Evolutionary conservation across 2,329 filamentous ascomycete species (phyloP), one percentile per base, ranked within the genome.

Genomic region (Calcarisporium arbuscula): DNA sequence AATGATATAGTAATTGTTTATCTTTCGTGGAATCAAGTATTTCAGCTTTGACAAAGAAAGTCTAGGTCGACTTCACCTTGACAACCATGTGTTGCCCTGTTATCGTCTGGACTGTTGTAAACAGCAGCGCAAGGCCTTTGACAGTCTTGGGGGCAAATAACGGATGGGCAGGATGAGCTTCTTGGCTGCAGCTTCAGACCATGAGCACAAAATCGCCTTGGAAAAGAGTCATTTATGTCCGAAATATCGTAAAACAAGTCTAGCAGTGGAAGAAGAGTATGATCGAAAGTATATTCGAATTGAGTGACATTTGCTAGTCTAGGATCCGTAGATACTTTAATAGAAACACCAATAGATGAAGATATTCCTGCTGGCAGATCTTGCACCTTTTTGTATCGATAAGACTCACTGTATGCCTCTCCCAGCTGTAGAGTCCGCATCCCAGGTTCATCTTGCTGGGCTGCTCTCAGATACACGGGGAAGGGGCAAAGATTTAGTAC

Each of bases 191-290:
- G 27, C 27, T 28, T 15, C n/a, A 14, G 17, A 12, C 27, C 27
- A 28, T 28, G 17, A 9, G n/a, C 9, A 16, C 27, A 28, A 15
- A 28, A 28, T 28, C 17, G 14, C 27, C 27, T 28, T 15, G 9
- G 8, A 28, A 8, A 16, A 8, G 17, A 8, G 14, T 28, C 14
- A 28, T 28, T 28, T 8, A 28, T 28, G 17, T 8, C 27, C 8
- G 14, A 28, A 28, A 28, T 15, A 15, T 28, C 14, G 14, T 28
- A 28, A 28, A 28, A 28, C 17, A 28, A 15, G 27, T 28, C 27
- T 15, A 16, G 8, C n/a, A n/a, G n/a, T n/a, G 14, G 8, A 15
- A 8, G 8, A 14, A n/a, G n/a, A n/a, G n/a, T 16, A 28, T 12
- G 27, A 15, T 9, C 8, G 27, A 14, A 28, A 28, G 27, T 14